Percentiles rank a stretch among this genome's conserved stretches.
phyloP scores from a whole-genome alignment of 2,329 filamentous ascomycete genomes.

The Didymella exigua region DNA sequence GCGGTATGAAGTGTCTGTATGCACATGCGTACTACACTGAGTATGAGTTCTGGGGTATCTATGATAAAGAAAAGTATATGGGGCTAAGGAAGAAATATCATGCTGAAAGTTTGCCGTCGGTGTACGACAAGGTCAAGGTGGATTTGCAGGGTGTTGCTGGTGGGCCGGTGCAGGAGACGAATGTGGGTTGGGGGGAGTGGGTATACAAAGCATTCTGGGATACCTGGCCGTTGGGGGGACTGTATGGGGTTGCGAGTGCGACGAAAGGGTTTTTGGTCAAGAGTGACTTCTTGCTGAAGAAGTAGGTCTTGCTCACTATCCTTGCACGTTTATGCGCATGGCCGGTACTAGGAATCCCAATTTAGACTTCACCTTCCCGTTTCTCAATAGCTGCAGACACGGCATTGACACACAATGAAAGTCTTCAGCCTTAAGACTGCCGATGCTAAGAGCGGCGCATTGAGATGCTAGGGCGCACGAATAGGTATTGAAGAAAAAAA shows the following conservation, averaged over 20 bases:
- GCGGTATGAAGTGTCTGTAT: slow-evolving; percentile 87
- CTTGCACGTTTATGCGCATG: background rate
- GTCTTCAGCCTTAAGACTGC: background rate
- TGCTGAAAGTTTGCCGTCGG: slow-evolving; percentile 66
- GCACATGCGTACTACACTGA: slow-evolving; percentile 83
- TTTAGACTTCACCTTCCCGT: background rate
- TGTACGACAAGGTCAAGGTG: slow-evolving; percentile 69
- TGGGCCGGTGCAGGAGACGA: slow-evolving; percentile 6
- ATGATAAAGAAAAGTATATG: slow-evolving; percentile 67
- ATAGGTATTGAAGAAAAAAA: no score
- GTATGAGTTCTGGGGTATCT: slow-evolving; percentile 71
- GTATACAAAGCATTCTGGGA: slow-evolving; percentile 36
- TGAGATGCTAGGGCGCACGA: background rate
- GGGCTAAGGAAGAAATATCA: slow-evolving; percentile 66
- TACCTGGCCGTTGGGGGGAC: slow-evolving; percentile 46
- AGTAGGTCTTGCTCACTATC: slow-evolving; percentile 9
- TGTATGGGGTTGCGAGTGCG: slow-evolving; percentile 49
- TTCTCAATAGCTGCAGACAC: background rate
- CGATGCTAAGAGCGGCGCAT: background rate
- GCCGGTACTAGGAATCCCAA: background rate
- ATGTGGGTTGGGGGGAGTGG: slow-evolving; percentile 39
- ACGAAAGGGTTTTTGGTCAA: slow-evolving; percentile 40
- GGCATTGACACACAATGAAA: slow-evolving; percentile 5
- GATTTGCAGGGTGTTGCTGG: slow-evolving; percentile 48
- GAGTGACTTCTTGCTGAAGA: slow-evolving; percentile 45